Percentiles rank a stretch among this genome's conserved stretches.
phyloP scores from a whole-genome alignment of 164 flowering plant species.

The Magnolia officinalis region DNA sequence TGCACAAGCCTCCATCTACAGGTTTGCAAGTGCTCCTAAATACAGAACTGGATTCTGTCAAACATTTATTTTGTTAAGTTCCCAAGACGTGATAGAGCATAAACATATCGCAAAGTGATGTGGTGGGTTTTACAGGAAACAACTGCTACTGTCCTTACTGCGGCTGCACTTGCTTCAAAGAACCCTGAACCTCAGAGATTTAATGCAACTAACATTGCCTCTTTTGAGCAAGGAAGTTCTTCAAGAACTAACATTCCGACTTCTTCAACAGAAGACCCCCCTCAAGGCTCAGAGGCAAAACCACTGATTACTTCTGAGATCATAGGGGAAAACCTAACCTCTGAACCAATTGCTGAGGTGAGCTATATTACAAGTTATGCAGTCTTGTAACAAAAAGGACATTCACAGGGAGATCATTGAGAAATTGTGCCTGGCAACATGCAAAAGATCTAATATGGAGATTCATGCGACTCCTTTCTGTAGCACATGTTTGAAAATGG shows the following conservation, averaged over 20 bases:
- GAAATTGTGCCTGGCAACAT: background rate
- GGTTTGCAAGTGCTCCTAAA: slow-evolving; percentile 32
- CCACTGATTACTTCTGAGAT: slow-evolving; percentile 17
- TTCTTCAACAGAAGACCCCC: slow-evolving; percentile 19
- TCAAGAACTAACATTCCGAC: slow-evolving; percentile 23
- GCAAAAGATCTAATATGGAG: background rate
- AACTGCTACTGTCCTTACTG: slow-evolving; percentile 55
- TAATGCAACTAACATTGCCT: slow-evolving; percentile 23
- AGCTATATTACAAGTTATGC: background rate
- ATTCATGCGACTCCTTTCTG: background rate
- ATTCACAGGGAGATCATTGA: background rate
- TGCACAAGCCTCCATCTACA: slow-evolving; percentile 70
- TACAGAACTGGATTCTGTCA: background rate
- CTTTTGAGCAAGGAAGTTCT: slow-evolving; percentile 33
- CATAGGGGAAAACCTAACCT: slow-evolving; percentile 17
- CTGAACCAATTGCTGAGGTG: slow-evolving; percentile 25
- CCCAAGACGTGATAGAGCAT: background rate
- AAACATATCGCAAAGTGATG: background rate
- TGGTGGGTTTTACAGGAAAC: slow-evolving; percentile 53
- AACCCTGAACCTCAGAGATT: slow-evolving; percentile 33
- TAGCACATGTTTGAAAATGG: background rate
- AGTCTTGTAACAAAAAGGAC: background rate
- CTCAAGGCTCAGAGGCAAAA: slow-evolving; percentile 21
- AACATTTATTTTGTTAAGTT: background rate
- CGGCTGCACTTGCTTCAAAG: slow-evolving; percentile 62